Evolutionary conservation across 2,329 filamentous ascomycete genomes (phyloP).

Genomic region (Tothia fuscella): DNA sequence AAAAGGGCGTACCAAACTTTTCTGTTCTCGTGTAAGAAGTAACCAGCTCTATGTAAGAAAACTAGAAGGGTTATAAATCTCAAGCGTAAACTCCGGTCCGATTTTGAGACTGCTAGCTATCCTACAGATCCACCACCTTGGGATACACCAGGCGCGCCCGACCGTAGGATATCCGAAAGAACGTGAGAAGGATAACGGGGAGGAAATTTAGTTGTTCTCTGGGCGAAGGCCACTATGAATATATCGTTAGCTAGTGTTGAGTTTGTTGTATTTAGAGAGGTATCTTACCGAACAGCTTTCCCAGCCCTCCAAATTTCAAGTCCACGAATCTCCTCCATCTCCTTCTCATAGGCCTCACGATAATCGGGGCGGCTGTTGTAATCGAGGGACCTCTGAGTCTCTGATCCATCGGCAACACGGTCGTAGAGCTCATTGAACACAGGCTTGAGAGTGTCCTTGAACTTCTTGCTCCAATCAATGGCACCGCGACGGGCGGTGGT

Average conservation of each 20-base stretch:
- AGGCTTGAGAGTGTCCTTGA: slow-evolving; percentile 98
- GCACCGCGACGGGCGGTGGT: slow-evolving; percentile 96
- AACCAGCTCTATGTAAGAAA: too few species aligned
- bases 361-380: slow-evolving; percentile 96
- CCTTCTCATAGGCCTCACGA: slow-evolving; percentile 91
- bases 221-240: slow-evolving; percentile 5
- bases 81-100: too few species aligned
- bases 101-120: too few species aligned
- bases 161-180: background rate
- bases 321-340: slow-evolving; percentile 97
- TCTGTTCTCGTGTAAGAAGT: too few species aligned
- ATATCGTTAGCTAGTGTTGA: background rate
- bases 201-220: slow-evolving; percentile 7
- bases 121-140: slow-evolving; percentile 1
- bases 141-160: slow-evolving; percentile 1
- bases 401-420: slow-evolving; percentile 76
- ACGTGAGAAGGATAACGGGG: background rate
- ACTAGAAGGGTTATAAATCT: too few species aligned
- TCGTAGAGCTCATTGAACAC: slow-evolving; percentile 97
- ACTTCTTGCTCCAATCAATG: slow-evolving; percentile 94
- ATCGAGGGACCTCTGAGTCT: slow-evolving; percentile 93
- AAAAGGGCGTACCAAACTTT: too few species aligned
- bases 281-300: slow-evolving; percentile 67
- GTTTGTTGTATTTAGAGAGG: background rate
- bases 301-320: slow-evolving; percentile 99